Base-by-base conservation (phyloP, 768 basidiomycete genomes). In the Rhodotorula toruloides region DNA sequence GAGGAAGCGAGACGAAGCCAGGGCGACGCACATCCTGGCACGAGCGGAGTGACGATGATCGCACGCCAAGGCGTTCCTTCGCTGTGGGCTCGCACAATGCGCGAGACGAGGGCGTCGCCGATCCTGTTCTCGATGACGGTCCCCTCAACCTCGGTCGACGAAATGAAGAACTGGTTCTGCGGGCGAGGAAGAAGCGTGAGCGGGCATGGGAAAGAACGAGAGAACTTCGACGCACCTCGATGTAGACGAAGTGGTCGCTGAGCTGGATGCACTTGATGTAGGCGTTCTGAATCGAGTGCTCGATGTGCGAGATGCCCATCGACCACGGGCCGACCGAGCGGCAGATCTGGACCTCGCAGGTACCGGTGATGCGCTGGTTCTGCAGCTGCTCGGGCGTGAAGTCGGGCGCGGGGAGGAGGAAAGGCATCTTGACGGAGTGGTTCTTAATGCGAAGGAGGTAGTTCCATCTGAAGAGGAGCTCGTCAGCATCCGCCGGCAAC, bases 171-270 rank as follows among this genome's bases (percentile, higher is more conserved):
- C 69, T 81, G 79, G 71, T 80, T 80, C 65, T 54, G 53, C n/a
- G 12, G 36, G 8, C 19, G 48, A 2, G 70, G 40, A 25, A 21
- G 39, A 37, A 34, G 25, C 16, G 9, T 31, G 34, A 65, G 29
- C 10, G 4, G 5, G 40, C 89, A 90, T 71, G 34, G 21, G 5
- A 2, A n/a, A 11, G n/a, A 31, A 5, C 37, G 53, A 11, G 32
- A 46, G n/a, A 29, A 58, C 34, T 54, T 40, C 60, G 52, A 19
- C 50, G 19, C n/a, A 54, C 53, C 53, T 67, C 94, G 69, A 99
- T 96, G 79, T 99, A 99, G 40, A 99, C 89, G 75, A 98, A 99
- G 75, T 96, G 91, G 72, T 97, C 91, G 32, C 91, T 93, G 74
- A 89, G 80, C 74, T 93, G 87, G 59, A 96, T 96, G 16, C 91